These are phyloP conservation scores for Paralagenidium karlingii DNA, from an alignment of 352 stramenopile genomes.

Conservation along the genomic window DNA sequence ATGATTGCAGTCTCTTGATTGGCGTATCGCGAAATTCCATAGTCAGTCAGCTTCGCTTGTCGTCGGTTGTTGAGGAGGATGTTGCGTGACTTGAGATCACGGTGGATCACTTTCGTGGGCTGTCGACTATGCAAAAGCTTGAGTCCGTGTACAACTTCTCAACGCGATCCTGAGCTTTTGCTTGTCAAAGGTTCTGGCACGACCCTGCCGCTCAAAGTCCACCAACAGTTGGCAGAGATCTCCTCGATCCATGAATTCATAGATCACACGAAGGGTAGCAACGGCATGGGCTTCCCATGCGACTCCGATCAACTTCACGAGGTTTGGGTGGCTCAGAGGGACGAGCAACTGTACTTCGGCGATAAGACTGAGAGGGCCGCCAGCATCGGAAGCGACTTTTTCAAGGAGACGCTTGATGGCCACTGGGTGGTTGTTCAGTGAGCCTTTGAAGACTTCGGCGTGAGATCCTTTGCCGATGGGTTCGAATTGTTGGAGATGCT, in stretches of 20 bases:
- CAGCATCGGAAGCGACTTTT: conserved; percentile 32
- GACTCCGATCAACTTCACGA: conserved; percentile 50
- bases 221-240: conserved; percentile 35
- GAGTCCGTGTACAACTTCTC: conserved; percentile 7
- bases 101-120: conserved; percentile 20
- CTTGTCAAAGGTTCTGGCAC: conserved; percentile 40
- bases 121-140: conserved; percentile 19
- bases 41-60: conserved; percentile 16
- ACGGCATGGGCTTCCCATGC: conserved; percentile 52
- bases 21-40: conserved; percentile 15
- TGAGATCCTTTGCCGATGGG: too few relatives aligned
- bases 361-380: conserved; percentile 41
- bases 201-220: conserved; percentile 20
- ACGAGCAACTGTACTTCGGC: conserved; percentile 41
- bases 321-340: conserved; percentile 47
- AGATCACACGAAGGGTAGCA: conserved; percentile 39
- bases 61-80: conserved; percentile 10
- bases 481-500: too few relatives aligned
- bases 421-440: too few relatives aligned
- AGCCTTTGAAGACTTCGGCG: too few relatives aligned
- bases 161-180: conserved; percentile 23
- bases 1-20: conserved; percentile 14
- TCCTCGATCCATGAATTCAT: conserved; percentile 55
- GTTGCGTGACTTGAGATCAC: conserved; percentile 20
- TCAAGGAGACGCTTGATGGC: conserved; percentile 52